Evolutionary conservation across 345 rosid species (phyloP).

Genomic region (Citrus cavaleriei): DNA sequence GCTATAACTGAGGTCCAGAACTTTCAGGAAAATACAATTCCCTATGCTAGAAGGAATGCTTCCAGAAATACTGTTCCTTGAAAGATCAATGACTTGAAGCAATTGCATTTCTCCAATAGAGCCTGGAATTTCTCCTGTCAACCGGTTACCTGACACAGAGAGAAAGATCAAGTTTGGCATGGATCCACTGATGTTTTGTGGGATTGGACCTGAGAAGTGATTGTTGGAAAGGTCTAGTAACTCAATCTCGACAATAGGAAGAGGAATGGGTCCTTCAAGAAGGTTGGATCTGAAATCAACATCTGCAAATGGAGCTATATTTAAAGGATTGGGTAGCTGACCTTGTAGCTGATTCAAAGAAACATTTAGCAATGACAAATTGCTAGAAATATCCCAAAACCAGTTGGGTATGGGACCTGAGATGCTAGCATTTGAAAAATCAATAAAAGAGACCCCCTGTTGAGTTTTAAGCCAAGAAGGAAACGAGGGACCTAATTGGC

Average conservation of each 20-base stretch:
- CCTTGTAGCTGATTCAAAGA: slow-evolving; percentile 15
- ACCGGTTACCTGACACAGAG: slow-evolving; percentile 25
- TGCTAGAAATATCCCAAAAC: slow-evolving; percentile 42
- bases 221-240: slow-evolving; percentile 34
- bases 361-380: neutral
- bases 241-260: slow-evolving; percentile 17
- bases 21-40: slow-evolving; percentile 23
- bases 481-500: slow-evolving; percentile 36
- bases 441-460: slow-evolving; percentile 11
- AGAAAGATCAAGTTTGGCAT: slow-evolving; percentile 26
- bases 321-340: slow-evolving; percentile 21
- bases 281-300: slow-evolving; percentile 10
- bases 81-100: slow-evolving; percentile 34
- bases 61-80: slow-evolving; percentile 31
- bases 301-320: slow-evolving; percentile 13
- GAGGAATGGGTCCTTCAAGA: slow-evolving; percentile 19
- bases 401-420: slow-evolving; percentile 36
- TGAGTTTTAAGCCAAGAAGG: slow-evolving; percentile 40
- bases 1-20: slow-evolving; percentile 29
- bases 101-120: slow-evolving; percentile 27
- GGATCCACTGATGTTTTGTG: slow-evolving; percentile 13
- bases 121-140: slow-evolving; percentile 31
- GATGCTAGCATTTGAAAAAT: slow-evolving; percentile 41
- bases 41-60: slow-evolving; percentile 28
- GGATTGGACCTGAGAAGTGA: slow-evolving; percentile 26